Base-by-base conservation (phyloP, 768 basidiomycete genomes). In the Auricularia sp. region DNA sequence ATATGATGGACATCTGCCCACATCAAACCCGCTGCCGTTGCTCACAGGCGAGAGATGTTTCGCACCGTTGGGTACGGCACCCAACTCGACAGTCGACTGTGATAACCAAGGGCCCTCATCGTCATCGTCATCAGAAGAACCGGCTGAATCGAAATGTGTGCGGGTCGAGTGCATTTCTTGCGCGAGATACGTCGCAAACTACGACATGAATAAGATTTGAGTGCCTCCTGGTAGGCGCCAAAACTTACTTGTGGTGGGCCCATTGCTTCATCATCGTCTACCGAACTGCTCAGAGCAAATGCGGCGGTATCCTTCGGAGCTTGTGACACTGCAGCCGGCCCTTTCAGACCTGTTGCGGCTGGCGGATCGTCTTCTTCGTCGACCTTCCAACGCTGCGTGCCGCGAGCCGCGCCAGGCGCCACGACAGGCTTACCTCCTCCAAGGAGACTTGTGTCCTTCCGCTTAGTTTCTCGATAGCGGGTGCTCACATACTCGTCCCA, bases 401-500 rank as follows among this genome's bases (percentile, higher is more conserved):
- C 74, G 8, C 66, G 64, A 11, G 63, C 54, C 11, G 64, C 54
- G 11, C 65, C 69, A 34, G 67, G 65, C 1, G 65, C 73, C 33
- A 90, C 72, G 0, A 83, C 79, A 3, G 91, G 90, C 73, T 90
- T 91, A 5, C 91, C 91, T 18, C 94, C 96, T 3, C 93, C 95
- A 16, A 98, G 81, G 8, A 90, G 79, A 67, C 83, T 83, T 14
- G 80, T 82, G 71, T 98, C 94, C 47, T 86, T 85, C 67, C 83
- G 83, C 77, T 93, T 93, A 10, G 93, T 91, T 73, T 97, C 93
- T 43, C 84, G 81, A 69, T 94, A 92, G 42, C 91, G 78, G 4
- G 91, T 91, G 2, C 82, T 84, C 47, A 98, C 92, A 68, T 93
- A 99, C 43, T 88, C 83, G 64, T 93, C 87, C 97, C 97, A 99